Conservation (phyloP, 495 filamentous ascomycete species). For the Penicillium pancosmium region DNA sequence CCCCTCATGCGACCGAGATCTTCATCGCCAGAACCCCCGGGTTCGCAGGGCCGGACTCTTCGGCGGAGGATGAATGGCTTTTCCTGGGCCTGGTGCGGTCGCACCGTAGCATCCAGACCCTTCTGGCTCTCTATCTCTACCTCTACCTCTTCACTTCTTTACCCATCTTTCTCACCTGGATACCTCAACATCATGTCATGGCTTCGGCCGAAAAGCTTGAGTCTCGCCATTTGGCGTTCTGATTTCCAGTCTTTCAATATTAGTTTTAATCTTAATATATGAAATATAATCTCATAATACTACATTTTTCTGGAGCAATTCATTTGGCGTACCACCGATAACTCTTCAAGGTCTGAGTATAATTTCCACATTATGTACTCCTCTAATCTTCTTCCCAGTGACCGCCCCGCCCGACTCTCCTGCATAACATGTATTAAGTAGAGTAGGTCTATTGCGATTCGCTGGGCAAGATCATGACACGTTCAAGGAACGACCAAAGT, state of each 20-base stretch:
- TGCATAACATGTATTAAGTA: neutral
- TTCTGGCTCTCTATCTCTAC: neutral
- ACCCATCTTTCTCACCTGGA: too few relatives aligned
- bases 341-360: too few relatives aligned
- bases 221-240: neutral
- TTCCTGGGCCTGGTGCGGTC: neutral
- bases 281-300: neutral
- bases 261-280: neutral
- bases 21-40: constrained; percentile 5
- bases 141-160: too few relatives aligned
- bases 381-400: too few relatives aligned
- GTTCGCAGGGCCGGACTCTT: neutral
- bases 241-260: neutral
- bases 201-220: constrained; percentile 4
- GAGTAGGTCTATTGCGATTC: constrained; percentile 6
- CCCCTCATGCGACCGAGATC: constrained; percentile 6
- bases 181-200: neutral
- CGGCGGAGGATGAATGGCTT: too few relatives aligned
- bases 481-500: constrained; percentile 8
- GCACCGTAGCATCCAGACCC: neutral
- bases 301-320: neutral
- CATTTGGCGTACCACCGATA: too few relatives aligned
- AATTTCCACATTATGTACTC: too few relatives aligned
- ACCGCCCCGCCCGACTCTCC: neutral
- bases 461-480: constrained; percentile 14